phyloP scores from a whole-genome alignment of 129 eudicot genomes.

The Artemisia argyi region DNA sequence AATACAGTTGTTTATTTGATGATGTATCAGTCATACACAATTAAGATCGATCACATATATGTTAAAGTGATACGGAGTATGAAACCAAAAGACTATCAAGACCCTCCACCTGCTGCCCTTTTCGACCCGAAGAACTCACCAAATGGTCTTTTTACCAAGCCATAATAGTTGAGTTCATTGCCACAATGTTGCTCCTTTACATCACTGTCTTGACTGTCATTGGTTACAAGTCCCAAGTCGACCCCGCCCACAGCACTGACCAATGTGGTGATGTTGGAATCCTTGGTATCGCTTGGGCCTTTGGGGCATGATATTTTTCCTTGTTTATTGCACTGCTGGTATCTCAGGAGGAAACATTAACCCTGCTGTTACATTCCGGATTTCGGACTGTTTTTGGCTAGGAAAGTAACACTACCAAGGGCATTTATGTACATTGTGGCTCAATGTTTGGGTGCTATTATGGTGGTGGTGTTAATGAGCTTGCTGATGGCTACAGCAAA shows the following conservation, averaged over 20 bases:
- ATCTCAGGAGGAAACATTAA: background rate
- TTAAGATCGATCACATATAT: too few relatives aligned
- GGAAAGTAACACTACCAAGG: too few relatives aligned
- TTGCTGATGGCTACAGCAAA: background rate
- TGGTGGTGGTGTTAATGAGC: background rate
- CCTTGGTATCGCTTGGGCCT: constrained; percentile 1
- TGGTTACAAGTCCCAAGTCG: background rate
- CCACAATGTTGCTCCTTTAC: constrained; percentile 7
- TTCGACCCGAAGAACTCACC: background rate
- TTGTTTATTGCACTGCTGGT: background rate
- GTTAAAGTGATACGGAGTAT: too few relatives aligned
- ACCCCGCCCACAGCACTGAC: background rate
- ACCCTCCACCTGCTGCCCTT: background rate
- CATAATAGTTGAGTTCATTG: constrained; percentile 19
- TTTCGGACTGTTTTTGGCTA: too few relatives aligned
- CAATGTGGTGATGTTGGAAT: background rate
- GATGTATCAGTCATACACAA: too few relatives aligned
- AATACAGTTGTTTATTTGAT: too few relatives aligned
- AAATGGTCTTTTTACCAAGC: constrained; percentile 14
- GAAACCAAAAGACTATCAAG: background rate
- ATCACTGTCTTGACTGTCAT: background rate
- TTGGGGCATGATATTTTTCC: background rate
- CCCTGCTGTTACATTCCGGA: background rate
- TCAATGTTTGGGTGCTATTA: too few relatives aligned
- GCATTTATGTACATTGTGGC: background rate